Evolutionary conservation across 1,284 basidiomycete species (phyloP), one percentile per base, ranked within the genome.

Genomic region (Flammula alnicola): DNA sequence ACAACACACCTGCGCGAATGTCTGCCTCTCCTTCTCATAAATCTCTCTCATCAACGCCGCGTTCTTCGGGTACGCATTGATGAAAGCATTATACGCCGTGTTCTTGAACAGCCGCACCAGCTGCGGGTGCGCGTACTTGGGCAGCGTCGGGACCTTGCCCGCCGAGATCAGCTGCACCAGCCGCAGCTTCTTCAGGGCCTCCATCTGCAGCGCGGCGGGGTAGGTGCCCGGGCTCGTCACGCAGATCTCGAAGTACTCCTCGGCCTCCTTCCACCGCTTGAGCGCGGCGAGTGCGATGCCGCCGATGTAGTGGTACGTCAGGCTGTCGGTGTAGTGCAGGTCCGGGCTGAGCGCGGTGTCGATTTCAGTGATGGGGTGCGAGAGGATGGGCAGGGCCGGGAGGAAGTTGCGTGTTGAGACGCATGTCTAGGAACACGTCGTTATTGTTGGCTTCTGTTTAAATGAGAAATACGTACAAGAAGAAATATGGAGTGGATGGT

Each of bases 141-240:
- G 89, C 1, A 83, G 73, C 3, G 76, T 67, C 0, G 74, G 66
- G 25, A 86, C 85, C 72, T 83, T 82, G 29, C 91, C 92, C 51
- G 83, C 76, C 11, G 78, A 70, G 42, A 94, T 86, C 20, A 94
- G 68, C 60, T 93, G 90, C 5, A 91, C 78, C 4, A 94, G 73
- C 6, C 81, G 69, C 31, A 91, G 70, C 69, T 93, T 93, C 75
- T 95, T 95, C 63, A 88, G 74, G 0, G 92, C 92, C 60, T 94
- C 92, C 58, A 93, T 66, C 64, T 95, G 93, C 5, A 95, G 75
- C 3, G 86, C 83, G 1, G 83, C 79, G 0, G 84, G 79, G 1
- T 74, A 75, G 1, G 78, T 73, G 0, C 84, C 83, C 0, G 93
- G 93, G 35, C 84, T 81, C 27, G 82, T 83, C 26, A 88, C 81